phyloP scores from a whole-genome alignment of 768 basidiomycete genomes.

The Mycena polygramma region DNA sequence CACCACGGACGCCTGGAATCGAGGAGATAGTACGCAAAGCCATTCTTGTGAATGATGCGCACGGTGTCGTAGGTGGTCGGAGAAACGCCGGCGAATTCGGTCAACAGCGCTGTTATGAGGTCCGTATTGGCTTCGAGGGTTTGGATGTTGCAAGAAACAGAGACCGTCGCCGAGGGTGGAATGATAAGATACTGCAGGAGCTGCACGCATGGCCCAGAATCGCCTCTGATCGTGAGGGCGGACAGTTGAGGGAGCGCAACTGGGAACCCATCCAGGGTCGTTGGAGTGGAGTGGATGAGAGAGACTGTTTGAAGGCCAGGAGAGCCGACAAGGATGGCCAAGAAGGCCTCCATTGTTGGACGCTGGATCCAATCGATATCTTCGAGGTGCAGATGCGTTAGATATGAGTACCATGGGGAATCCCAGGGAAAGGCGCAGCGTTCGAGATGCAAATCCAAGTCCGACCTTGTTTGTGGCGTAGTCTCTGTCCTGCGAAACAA shows the following conservation, averaged over 20 bases:
- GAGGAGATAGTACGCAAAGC: slow-evolving; percentile 8
- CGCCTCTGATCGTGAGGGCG: slow-evolving; percentile 1
- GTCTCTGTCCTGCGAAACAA: slow-evolving; percentile 9
- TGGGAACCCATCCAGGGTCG: slow-evolving; percentile 15
- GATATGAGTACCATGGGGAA: slow-evolving; percentile 24
- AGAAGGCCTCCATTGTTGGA: slow-evolving; percentile 23
- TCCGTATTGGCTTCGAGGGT: neutral
- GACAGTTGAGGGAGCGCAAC: slow-evolving; percentile 29
- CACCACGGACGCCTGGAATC: slow-evolving; percentile 26
- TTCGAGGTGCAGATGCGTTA: slow-evolving; percentile 33
- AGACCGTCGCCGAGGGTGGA: slow-evolving; percentile 14
- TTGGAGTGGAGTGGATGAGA: slow-evolving; percentile 21
- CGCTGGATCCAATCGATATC: neutral
- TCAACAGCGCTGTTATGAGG: neutral
- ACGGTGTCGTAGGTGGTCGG: slow-evolving; percentile 30
- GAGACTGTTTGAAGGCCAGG: slow-evolving; percentile 24
- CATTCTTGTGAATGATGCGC: slow-evolving; percentile 26
- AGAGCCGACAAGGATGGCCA: slow-evolving; percentile 15
- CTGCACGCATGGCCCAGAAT: neutral
- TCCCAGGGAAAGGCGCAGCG: slow-evolving; percentile 34
- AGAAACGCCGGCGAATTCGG: neutral
- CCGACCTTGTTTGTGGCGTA: neutral
- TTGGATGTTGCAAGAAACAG: neutral
- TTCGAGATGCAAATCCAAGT: slow-evolving; percentile 13
- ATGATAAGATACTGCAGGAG: slow-evolving; percentile 16